A percentile compares a stretch with the other conserved stretches of the same genome.
phyloP scores from a whole-genome alignment of 1,284 basidiomycete genomes.

The Cystobasidiaceae sp. region DNA sequence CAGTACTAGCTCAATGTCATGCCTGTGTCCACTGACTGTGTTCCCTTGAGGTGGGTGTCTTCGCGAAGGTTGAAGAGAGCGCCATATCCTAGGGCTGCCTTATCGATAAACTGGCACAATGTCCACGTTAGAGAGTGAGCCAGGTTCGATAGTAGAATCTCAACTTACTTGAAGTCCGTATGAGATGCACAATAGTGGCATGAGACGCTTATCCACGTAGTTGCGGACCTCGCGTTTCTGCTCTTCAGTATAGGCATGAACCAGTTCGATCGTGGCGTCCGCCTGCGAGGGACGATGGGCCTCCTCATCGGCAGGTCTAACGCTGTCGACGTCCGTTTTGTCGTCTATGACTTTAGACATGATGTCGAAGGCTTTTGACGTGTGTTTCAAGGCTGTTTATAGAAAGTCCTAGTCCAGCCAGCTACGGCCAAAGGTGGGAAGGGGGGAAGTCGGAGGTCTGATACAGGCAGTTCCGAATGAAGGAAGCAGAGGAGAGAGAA shows the following conservation, averaged over 20 bases:
- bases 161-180: slow-evolving; percentile 17
- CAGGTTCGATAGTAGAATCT: background rate
- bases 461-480: background rate
- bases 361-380: too few species aligned
- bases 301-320: background rate
- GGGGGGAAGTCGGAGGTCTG: too few species aligned
- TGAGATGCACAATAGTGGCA: slow-evolving; percentile 40
- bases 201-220: slow-evolving; percentile 39
- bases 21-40: slow-evolving; percentile 22
- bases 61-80: slow-evolving; percentile 40
- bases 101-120: slow-evolving; percentile 43
- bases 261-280: background rate
- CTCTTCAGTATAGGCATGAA: slow-evolving; percentile 32
- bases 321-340: background rate
- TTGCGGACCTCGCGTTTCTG: slow-evolving; percentile 37
- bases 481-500: background rate
- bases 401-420: too few species aligned
- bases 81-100: slow-evolving; percentile 34
- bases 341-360: background rate
- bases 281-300: background rate
- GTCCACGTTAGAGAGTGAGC: background rate
- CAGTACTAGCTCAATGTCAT: background rate
- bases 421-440: too few species aligned
- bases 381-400: too few species aligned
- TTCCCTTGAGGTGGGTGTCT: slow-evolving; percentile 38